Conservation (phyloP, 768 basidiomycete species). For the Hypsizygus marmoreus region DNA sequence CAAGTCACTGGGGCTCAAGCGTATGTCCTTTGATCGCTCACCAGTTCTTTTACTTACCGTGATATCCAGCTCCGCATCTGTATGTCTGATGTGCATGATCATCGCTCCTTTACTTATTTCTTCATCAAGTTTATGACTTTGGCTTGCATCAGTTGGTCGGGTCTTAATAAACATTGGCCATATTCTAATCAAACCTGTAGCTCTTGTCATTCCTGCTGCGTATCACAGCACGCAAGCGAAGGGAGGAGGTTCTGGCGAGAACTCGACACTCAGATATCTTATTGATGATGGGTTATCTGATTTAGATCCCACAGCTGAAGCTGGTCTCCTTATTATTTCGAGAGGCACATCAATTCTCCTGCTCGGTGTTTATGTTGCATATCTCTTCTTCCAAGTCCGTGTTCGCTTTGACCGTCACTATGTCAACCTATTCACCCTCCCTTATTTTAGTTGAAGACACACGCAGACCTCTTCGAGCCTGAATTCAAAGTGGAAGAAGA, state of each 20-base stretch:
- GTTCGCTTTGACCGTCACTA: neutral
- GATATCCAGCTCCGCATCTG: slow-evolving; percentile 46
- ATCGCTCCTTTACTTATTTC: slow-evolving; percentile 7
- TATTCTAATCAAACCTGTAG: slow-evolving; percentile 28
- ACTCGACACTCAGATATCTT: neutral
- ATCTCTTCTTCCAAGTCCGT: slow-evolving; percentile 74
- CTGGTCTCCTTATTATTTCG: slow-evolving; percentile 72
- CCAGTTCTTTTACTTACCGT: slow-evolving; percentile 6
- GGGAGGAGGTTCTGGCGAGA: slow-evolving; percentile 12
- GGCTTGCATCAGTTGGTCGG: slow-evolving; percentile 73
- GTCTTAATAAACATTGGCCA: no score
- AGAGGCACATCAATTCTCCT: slow-evolving; percentile 80
- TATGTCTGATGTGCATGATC: slow-evolving; percentile 22
- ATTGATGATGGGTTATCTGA: slow-evolving; percentile 10
- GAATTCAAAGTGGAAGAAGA: slow-evolving; percentile 31
- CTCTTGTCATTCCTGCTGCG: slow-evolving; percentile 89
- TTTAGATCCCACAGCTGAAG: slow-evolving; percentile 28
- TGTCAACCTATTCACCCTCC: neutral
- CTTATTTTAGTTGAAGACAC: slow-evolving; percentile 63
- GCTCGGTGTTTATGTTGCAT: slow-evolving; percentile 71
- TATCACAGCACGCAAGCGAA: slow-evolving; percentile 54
- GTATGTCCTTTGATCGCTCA: slow-evolving; percentile 40
- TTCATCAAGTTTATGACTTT: slow-evolving; percentile 73
- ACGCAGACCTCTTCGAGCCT: slow-evolving; percentile 60
- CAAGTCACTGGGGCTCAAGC: slow-evolving; percentile 86